Evolutionary conservation across 2,329 filamentous ascomycete genomes (phyloP).

Genomic region (Exophiala lecanii-corni): DNA sequence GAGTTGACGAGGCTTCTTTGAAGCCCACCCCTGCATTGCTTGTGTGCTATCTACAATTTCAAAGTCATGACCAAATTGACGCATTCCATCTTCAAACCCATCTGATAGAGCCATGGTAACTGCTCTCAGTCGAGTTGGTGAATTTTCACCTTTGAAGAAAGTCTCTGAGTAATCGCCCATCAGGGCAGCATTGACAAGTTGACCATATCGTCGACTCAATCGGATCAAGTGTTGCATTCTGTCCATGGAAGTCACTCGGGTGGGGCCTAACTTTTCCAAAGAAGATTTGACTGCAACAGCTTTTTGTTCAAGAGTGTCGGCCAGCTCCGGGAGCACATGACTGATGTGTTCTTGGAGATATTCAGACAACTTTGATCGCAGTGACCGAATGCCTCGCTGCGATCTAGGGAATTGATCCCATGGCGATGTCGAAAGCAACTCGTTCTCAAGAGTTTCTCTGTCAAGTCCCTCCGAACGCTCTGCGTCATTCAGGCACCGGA

Average conservation of each 20-base stretch:
- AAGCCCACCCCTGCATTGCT: background rate
- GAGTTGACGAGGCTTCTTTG: conserved; percentile 1
- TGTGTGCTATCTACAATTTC: conserved; percentile 15
- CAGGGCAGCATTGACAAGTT: conserved; percentile 16
- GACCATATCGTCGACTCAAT: conserved; percentile 23
- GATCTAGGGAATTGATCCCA: conserved; percentile 17
- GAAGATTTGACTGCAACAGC: conserved; percentile 14
- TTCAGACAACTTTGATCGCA: conserved; percentile 29
- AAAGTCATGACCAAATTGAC: conserved; percentile 24
- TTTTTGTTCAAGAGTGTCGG: conserved; percentile 17
- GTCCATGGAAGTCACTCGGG: conserved; percentile 24
- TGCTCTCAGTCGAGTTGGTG: conserved; percentile 23
- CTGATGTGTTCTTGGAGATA: conserved; percentile 32
- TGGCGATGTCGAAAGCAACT: conserved; percentile 19
- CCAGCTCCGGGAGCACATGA: conserved; percentile 18
- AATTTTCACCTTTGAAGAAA: conserved; percentile 20
- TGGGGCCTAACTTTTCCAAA: conserved; percentile 26
- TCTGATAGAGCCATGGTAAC: conserved; percentile 25
- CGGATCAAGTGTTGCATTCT: conserved; percentile 23
- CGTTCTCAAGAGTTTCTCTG: conserved; percentile 13
- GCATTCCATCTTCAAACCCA: conserved; percentile 25
- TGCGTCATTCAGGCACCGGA: conserved; percentile 33
- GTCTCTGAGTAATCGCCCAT: conserved; percentile 26
- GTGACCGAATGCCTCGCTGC: conserved; percentile 29
- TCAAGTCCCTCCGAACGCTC: conserved; percentile 21